Conservation (phyloP, 2,329 filamentous ascomycete species). For the Albophoma yamanashiensis region DNA sequence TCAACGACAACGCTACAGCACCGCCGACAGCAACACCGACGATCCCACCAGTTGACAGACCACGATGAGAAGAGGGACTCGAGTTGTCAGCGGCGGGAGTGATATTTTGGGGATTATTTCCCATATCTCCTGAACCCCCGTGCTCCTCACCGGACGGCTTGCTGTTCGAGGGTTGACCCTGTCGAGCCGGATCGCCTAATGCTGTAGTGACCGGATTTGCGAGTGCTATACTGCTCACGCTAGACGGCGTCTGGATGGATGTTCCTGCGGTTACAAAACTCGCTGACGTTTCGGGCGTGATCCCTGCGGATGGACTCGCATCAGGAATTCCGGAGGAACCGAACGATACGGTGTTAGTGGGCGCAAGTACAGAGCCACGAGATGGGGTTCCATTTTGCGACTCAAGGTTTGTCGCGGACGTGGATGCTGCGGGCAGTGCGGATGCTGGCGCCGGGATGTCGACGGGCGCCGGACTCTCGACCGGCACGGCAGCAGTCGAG, state of each 20-base stretch:
- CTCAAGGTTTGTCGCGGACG: neutral
- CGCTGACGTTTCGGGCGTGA: neutral
- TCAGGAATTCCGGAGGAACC: neutral
- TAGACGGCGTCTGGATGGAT: neutral
- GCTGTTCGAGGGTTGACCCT: neutral
- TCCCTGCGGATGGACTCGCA: neutral
- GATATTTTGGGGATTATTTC: neutral
- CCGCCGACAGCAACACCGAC: conserved; percentile 42
- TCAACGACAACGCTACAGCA: conserved; percentile 27
- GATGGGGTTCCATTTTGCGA: neutral
- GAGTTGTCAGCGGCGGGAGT: conserved; percentile 2
- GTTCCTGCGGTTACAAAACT: neutral
- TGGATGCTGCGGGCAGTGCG: too few relatives aligned
- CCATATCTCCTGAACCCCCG: neutral
- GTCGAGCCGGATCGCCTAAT: neutral
- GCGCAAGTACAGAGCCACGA: neutral
- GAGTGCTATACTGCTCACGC: neutral
- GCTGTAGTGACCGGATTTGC: neutral
- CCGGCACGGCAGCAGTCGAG: neutral
- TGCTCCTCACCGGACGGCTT: neutral
- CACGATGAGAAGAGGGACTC: conserved; percentile 1
- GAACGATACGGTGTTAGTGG: neutral
- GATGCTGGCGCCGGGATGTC: neutral
- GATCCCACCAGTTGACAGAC: conserved; percentile 23
- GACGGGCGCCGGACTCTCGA: neutral